Percentiles rank a stretch among this genome's conserved stretches.
Conservation (phyloP, 352 stramenopile species). For the Pilasporangium apinafurcum region DNA sequence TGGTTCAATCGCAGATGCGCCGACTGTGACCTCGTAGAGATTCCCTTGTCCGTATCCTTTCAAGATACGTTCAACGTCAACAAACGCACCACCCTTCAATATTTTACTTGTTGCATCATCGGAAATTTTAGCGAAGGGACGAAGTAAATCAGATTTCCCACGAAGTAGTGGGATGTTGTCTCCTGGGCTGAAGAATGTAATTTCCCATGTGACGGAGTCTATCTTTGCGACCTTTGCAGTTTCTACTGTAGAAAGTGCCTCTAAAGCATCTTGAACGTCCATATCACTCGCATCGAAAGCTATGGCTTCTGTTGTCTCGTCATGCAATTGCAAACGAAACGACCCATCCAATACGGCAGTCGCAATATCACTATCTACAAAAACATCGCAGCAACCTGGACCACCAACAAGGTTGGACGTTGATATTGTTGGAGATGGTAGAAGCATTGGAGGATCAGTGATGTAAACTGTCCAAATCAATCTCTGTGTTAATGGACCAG, state of each 20-base stretch:
- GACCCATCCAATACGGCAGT: conserved; percentile 8
- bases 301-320: conserved; percentile 4
- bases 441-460: not conserved
- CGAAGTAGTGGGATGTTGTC: conserved; percentile 17
- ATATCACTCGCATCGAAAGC: conserved; percentile 1
- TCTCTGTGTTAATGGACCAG: not conserved
- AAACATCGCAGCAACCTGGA: not conserved
- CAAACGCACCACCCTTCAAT: not conserved
- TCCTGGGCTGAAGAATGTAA: conserved; percentile 32
- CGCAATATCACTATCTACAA: not conserved
- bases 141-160: conserved; percentile 3
- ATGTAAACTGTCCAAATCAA: conserved; percentile 7
- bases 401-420: not conserved
- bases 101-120: conserved; percentile 4
- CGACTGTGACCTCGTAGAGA: conserved; percentile 15
- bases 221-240: conserved; percentile 10
- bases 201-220: conserved; percentile 13
- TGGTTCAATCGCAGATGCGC: conserved; percentile 10
- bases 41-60: conserved; percentile 16
- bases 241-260: conserved; percentile 15
- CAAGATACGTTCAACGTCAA: conserved; percentile 12
- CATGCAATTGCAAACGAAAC: conserved; percentile 21
- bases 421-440: not conserved
- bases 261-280: conserved; percentile 25
- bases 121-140: conserved; percentile 4